Base-by-base conservation (phyloP, 164 flowering plant species). In the Nymphaea thermarum region DNA sequence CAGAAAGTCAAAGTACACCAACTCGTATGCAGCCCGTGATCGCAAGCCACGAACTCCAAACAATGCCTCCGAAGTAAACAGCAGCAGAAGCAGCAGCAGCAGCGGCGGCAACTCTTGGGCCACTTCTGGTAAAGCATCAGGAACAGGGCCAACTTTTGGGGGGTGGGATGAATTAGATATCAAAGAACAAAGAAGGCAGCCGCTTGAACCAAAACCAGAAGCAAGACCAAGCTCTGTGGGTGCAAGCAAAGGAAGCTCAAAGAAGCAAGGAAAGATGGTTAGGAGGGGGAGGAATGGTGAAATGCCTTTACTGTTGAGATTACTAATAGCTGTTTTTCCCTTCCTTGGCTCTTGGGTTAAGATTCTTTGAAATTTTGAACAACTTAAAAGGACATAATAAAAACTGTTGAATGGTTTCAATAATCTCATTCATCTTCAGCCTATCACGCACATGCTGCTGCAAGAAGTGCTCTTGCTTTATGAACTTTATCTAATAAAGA, bases 131-230 rank as follows among this genome's bases (percentile, higher is more conserved):
- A 70, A 75, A 73, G 82, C 74, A 64, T 63, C 82, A 57, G 79
- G 63, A 63, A 64, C 59, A 60, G 72, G 47, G n/a, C 60, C 80
- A 6, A 77, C 71, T 66, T 87, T 86, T 75, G 91, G 97, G 60
- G 98, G 98, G 53, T 93, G 98, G 98, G 98, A 91, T 66, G 93
- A 86, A 60, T 73, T 93, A 67, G 90, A 86, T 74, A 68, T 51
- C 6, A 71, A 69, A 45, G 59, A 77, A 70, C 65, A 67, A 12
- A 67, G 7, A 18, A 70, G 51, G 66, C 72, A 67, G 71, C 57
- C 77, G n/a, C 59, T 71, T 67, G 63, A 45, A 69, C 62, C 55
- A 25, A 25, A 25, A 25, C 36, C 1, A 25, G 36, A 25, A 25
- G 0, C 60, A 42, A 18, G 36, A 76, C 66, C 42, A 66, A 66